A percentile compares a stretch with the other conserved stretches of the same genome.
Conservation (phyloP, 495 filamentous ascomycete genomes). For the Achaetomiella virescens region DNA sequence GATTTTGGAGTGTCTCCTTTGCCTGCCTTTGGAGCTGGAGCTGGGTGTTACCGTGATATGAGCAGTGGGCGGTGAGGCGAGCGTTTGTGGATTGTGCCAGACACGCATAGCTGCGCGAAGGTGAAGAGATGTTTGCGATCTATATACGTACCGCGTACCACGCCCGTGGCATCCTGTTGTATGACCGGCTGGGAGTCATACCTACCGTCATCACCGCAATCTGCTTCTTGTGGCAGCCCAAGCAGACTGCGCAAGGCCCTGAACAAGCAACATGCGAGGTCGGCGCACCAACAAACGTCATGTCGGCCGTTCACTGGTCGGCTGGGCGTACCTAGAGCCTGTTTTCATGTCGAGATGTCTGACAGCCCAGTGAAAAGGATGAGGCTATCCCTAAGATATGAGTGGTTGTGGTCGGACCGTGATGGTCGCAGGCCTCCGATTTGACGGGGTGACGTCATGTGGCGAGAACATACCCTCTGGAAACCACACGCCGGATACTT, state of each 20-base stretch:
- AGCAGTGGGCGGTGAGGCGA: background rate
- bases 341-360: background rate
- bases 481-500: background rate
- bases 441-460: slow-evolving; percentile 1
- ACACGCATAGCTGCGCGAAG: background rate
- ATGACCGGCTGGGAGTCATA: background rate
- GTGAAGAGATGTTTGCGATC: background rate
- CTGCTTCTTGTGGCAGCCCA: background rate
- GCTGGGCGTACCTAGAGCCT: background rate
- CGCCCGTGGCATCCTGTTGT: background rate
- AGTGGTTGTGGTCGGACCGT: background rate
- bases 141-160: slow-evolving; percentile 3
- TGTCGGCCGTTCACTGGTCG: background rate
- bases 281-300: slow-evolving; percentile 1
- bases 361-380: background rate
- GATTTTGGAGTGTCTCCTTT: too few species aligned
- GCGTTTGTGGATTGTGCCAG: background rate
- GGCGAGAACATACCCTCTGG: background rate
- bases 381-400: background rate
- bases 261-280: background rate
- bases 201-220: background rate
- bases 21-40: too few species aligned
- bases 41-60: too few species aligned
- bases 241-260: background rate
- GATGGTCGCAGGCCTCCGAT: background rate